A percentile compares a stretch with the other conserved stretches of the same genome.
Conservation (phyloP, 1,284 basidiomycete species). For the Hemileccinum hortonii region DNA sequence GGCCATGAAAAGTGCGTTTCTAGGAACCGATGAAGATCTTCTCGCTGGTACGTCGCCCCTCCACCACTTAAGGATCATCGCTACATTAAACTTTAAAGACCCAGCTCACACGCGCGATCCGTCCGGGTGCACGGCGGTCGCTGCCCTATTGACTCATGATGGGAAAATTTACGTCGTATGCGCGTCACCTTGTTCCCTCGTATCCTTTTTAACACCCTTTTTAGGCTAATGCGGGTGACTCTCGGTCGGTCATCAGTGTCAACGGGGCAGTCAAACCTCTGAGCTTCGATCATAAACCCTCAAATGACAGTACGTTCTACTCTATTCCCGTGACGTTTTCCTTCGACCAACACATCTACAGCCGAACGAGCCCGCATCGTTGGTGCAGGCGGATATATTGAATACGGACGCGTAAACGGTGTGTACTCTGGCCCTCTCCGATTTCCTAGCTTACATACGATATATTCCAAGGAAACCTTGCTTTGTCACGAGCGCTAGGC, state of each 20-base stretch:
- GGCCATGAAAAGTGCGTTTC: slow-evolving; percentile 86
- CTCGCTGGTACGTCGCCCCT: slow-evolving; percentile 63
- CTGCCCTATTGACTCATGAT: slow-evolving; percentile 78
- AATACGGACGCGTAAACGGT: slow-evolving; percentile 98
- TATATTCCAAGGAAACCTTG: slow-evolving; percentile 78
- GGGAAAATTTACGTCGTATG: slow-evolving; percentile 78
- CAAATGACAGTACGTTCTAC: slow-evolving; percentile 66
- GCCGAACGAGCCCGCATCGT: slow-evolving; percentile 87
- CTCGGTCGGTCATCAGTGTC: slow-evolving; percentile 85
- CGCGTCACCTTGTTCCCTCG: not conserved
- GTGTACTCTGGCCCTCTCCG: slow-evolving; percentile 24
- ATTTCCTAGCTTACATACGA: slow-evolving; percentile 1
- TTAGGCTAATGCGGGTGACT: slow-evolving; percentile 98
- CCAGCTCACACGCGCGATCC: slow-evolving; percentile 87
- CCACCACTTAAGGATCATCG: not conserved
- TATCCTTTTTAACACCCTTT: not conserved
- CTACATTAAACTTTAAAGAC: slow-evolving; percentile 46
- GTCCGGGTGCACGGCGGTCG: slow-evolving; percentile 96
- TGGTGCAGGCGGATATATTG: slow-evolving; percentile 95
- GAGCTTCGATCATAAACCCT: slow-evolving; percentile 96
- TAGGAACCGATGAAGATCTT: slow-evolving; percentile 94
- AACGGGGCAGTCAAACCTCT: slow-evolving; percentile 86
- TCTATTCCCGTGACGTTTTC: not conserved
- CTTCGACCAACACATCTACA: slow-evolving; percentile 30
- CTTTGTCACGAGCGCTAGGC: slow-evolving; percentile 91